Conservation (phyloP, 768 basidiomycete genomes). For the Amanita polypyramis region DNA sequence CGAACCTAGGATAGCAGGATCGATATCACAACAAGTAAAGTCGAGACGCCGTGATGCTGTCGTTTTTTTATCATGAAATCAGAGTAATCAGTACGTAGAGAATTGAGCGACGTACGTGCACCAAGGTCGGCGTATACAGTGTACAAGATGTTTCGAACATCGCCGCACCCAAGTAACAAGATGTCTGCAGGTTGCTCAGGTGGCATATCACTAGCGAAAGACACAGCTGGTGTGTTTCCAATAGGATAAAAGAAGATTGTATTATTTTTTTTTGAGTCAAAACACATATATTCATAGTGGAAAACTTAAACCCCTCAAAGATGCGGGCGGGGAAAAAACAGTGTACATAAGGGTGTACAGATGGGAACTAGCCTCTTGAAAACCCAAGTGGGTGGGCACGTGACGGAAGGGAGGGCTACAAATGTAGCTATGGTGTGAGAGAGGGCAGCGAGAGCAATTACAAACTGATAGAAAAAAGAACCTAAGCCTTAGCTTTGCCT, state of each 20-base stretch:
- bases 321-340: too few relatives aligned
- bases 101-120: slow-evolving; percentile 10
- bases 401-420: too few relatives aligned
- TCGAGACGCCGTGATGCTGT: slow-evolving; percentile 1
- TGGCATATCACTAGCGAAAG: slow-evolving; percentile 28
- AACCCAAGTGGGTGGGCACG: too few relatives aligned
- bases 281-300: too few relatives aligned
- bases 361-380: too few relatives aligned
- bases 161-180: slow-evolving; percentile 37
- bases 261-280: too few relatives aligned
- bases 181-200: slow-evolving; percentile 29
- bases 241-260: slow-evolving; percentile 36
- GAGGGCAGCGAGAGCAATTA: too few relatives aligned
- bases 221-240: slow-evolving; percentile 39
- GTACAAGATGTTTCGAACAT: slow-evolving; percentile 35
- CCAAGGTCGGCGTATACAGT: slow-evolving; percentile 22
- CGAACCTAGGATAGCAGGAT: not conserved
- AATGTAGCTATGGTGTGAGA: too few relatives aligned
- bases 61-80: not conserved
- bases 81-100: not conserved
- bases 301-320: too few relatives aligned
- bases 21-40: slow-evolving; percentile 1
- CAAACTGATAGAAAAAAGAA: too few relatives aligned
- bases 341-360: too few relatives aligned
- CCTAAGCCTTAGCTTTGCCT: too few relatives aligned